phyloP scores from a whole-genome alignment of 139 green algal species.

The Coccomyxa sp. region DNA sequence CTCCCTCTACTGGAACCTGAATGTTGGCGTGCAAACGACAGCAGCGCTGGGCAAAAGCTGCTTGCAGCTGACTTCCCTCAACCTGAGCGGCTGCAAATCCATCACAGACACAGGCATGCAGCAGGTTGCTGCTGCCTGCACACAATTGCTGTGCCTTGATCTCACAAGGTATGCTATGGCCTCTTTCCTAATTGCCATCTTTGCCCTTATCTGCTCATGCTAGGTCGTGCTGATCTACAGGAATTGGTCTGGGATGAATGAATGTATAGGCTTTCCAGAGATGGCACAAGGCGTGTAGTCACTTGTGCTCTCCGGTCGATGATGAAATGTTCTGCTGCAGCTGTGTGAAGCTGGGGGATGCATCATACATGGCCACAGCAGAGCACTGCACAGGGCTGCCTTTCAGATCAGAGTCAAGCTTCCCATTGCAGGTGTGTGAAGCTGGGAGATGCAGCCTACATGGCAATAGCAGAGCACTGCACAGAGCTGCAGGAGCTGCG shows the following conservation, averaged over 20 bases:
- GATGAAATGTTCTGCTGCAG: not conserved
- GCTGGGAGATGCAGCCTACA: conserved; percentile 7
- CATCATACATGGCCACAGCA: no score
- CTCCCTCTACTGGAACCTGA: conserved; percentile 26
- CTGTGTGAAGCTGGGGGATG: not conserved
- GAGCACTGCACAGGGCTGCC: not conserved
- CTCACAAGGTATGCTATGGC: conserved; percentile 16
- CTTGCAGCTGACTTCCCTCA: conserved; percentile 8
- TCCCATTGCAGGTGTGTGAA: conserved; percentile 14
- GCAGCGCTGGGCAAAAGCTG: conserved; percentile 6
- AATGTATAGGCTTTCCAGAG: not conserved
- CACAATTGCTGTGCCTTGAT: conserved; percentile 11
- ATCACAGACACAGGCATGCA: conserved; percentile 16
- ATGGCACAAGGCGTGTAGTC: no score
- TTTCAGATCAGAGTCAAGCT: not conserved
- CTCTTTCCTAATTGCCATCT: not conserved
- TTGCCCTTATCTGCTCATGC: not conserved
- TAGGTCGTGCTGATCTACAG: not conserved
- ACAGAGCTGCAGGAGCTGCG: conserved; percentile 12
- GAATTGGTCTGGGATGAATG: not conserved
- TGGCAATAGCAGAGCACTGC: conserved; percentile 1
- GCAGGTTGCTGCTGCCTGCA: conserved; percentile 8
- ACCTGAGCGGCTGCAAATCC: conserved; percentile 25
- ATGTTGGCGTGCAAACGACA: conserved; percentile 12
- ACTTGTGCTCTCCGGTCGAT: not conserved